Base-by-base conservation (phyloP, 2,329 filamentous ascomycete species). In the Ilyonectria robusta region DNA sequence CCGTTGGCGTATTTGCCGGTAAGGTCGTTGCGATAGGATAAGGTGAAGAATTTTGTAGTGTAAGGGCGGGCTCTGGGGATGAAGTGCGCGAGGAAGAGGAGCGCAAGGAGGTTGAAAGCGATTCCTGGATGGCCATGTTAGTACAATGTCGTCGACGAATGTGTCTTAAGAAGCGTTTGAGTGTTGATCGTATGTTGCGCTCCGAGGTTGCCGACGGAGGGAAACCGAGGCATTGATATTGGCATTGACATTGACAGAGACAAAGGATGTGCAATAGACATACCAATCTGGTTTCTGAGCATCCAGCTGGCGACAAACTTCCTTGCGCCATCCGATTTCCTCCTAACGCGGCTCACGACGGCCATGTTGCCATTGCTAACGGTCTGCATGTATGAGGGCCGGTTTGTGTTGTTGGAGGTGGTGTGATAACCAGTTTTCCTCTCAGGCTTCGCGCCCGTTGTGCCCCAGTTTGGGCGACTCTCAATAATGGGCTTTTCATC, bases 41-140 rank as follows among this genome's bases (percentile, higher is more conserved):
- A 87, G 65, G 89, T 88, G 82, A 97, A 94, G 84, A 97, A 97
- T 72, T 94, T 95, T 76, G 87, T 86, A 31, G 94, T 97, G 75
- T 92, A 90, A 57, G 87, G 84, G 70, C 93, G 89, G 56, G 94
- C 89, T 75, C 91, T 91, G 55, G 95, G 94, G 78, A 97, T 93
- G 76, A 91, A 91, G 82, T 97, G 94, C 62, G 93, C 90, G 70
- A 97, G 89, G 79, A 92, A 89, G 70, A 97, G 89, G 71, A 95
- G 89, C 64, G 93, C 89, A 69, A 97, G 85, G 66, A 95, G 90
- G 79, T 95, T 97, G 79, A 95, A 86, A 11, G 94, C 93, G 72
- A 97, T 88, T 69, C 93, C 94, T 83, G 17, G 17, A 17, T 23
- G 15, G 13, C 17, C 8, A 50, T n/a, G 17, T 59, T 21, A 59